These are phyloP conservation scores for Solanum clarkiae DNA, from an alignment of 257 asterid genomes.

Conservation along the genomic window DNA sequence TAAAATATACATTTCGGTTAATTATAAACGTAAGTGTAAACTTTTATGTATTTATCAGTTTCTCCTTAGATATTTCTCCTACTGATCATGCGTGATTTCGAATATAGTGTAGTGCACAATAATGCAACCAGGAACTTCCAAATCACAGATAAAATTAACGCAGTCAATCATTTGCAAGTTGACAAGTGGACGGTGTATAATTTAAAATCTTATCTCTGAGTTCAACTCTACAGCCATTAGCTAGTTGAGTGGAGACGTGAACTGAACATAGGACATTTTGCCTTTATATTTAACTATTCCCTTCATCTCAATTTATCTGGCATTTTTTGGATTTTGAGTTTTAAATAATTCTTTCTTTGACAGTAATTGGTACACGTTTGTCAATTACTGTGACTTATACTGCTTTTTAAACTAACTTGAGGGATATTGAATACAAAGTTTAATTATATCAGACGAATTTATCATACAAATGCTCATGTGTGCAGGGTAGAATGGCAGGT, in stretches of 20 bases:
- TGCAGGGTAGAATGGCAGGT: constrained; percentile 19
- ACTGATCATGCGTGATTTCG: background rate
- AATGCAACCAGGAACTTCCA: background rate
- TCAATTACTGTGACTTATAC: too few relatives aligned
- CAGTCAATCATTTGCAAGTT: background rate
- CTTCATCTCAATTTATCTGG: too few relatives aligned
- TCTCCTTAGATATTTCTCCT: background rate
- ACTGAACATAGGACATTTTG: background rate
- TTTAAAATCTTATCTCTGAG: background rate
- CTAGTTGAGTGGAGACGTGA: background rate
- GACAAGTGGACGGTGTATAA: background rate
- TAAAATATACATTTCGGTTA: too few relatives aligned
- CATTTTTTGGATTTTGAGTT: too few relatives aligned
- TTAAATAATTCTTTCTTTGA: too few relatives aligned
- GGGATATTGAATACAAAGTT: background rate
- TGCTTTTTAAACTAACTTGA: background rate
- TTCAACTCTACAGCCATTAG: background rate
- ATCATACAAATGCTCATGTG: background rate
- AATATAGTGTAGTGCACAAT: too few relatives aligned
- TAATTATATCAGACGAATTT: background rate
- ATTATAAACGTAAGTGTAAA: too few relatives aligned
- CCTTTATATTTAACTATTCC: background rate
- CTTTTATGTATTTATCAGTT: too few relatives aligned
- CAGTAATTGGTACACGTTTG: too few relatives aligned
- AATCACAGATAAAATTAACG: background rate